Evolutionary conservation across 1,284 basidiomycete species (phyloP), one percentile per base, ranked within the genome.

Genomic region (Rhodotorula mucilaginosa): DNA sequence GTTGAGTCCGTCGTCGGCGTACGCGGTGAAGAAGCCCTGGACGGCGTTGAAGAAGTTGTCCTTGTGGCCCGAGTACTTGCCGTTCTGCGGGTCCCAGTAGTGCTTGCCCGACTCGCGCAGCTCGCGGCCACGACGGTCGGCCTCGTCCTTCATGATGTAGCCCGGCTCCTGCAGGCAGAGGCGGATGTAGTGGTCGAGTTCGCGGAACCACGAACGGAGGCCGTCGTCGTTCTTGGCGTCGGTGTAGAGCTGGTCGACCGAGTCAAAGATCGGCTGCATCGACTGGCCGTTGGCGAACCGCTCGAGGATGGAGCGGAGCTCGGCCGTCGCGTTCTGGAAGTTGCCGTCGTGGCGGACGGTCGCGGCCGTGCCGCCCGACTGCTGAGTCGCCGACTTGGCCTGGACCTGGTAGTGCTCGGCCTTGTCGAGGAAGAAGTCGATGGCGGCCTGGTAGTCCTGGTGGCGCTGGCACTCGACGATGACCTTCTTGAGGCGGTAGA

Each of bases 401-500:
- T 90, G 87, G 5, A 83, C 82, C 58, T 87, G 86, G 82, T 96
- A 97, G 79, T 90, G 88, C 79, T 82, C 81, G 66, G 80, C 78
- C 39, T 78, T 70, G 75, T 77, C 80, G 74, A 83, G 77, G 78
- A 83, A 82, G 78, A 81, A 82, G 64, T 82, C 81, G 74, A 82
- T 79, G 51, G 66, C 64, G 89, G 87, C 88, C 62, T 94, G 91
- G 82, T 97, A 97, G 79, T 96, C 91, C 70, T 89, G 86, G 83
- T 96, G 92, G 80, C 90, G 88, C 83, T 97, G 95, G 82, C 92
- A 93, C 82, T 97, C 95, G 70, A 94, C 85, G 73, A 97, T 87
- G 56, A 93, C 90, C 86, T 91, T 92, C 84, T 92, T 92, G 47
- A 86, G 84, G 18, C 90, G 86, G 82, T 87, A 91, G 78, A 92